Conservation (phyloP, 352 stramenopile species). For the Saprolegnia parasitica region DNA sequence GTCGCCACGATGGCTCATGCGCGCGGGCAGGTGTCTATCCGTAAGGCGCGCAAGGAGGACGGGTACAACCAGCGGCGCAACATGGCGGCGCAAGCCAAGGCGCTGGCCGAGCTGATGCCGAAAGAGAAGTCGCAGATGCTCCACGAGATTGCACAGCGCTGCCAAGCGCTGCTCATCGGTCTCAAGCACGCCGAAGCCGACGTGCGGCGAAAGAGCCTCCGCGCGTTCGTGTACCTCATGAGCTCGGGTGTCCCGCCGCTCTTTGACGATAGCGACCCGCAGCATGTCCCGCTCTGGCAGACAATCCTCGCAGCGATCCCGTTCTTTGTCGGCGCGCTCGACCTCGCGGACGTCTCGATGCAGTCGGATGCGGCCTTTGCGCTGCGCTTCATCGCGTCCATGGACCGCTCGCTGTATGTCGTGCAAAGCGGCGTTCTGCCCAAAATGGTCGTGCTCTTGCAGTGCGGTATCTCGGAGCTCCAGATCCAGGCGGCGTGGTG, state of each 20-base stretch:
- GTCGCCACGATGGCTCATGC: not conserved
- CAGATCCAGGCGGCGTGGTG: conserved; percentile 86
- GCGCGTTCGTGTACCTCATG: conserved; percentile 81
- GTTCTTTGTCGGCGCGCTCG: conserved; percentile 73
- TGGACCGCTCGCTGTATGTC: conserved; percentile 78
- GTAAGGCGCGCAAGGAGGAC: conserved; percentile 87
- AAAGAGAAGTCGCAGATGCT: conserved; percentile 56
- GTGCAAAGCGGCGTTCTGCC: conserved; percentile 66
- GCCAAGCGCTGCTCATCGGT: conserved; percentile 65
- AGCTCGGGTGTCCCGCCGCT: conserved; percentile 79
- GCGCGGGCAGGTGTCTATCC: conserved; percentile 49
- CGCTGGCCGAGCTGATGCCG: conserved; percentile 38
- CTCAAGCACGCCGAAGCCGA: conserved; percentile 71
- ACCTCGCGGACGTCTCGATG: conserved; percentile 66
- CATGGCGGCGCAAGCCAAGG: conserved; percentile 45
- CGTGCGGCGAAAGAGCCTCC: conserved; percentile 79
- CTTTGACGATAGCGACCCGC: conserved; percentile 78
- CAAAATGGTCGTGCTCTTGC: conserved; percentile 77
- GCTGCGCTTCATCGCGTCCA: conserved; percentile 83
- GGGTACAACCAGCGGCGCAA: conserved; percentile 82
- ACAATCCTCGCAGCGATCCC: conserved; percentile 78
- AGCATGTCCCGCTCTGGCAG: conserved; percentile 72
- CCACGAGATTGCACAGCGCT: conserved; percentile 73
- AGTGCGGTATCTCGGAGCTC: conserved; percentile 81
- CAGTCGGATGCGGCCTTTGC: conserved; percentile 84